Evolutionary conservation across 495 filamentous ascomycete species (phyloP).

Genomic region (Lentithecium fluviatile): DNA sequence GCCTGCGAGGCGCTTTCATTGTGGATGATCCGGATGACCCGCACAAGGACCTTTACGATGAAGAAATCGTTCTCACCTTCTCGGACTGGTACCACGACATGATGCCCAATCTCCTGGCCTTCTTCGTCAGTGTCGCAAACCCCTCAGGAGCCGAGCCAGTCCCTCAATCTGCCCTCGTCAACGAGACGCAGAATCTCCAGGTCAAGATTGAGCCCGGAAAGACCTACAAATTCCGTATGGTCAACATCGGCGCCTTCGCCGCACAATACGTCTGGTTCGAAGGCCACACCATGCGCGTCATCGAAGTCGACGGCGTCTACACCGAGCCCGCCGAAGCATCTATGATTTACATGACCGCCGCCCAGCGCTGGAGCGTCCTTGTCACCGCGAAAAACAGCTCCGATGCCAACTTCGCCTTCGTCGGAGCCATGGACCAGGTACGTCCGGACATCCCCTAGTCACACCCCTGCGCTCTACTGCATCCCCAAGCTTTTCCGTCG

Average conservation of each 20-base stretch:
- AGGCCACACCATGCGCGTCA: conserved; percentile 59
- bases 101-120: conserved; percentile 45
- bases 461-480: background rate
- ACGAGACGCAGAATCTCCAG: conserved; percentile 57
- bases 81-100: conserved; percentile 41
- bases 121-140: conserved; percentile 52
- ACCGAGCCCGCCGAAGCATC: conserved; percentile 57
- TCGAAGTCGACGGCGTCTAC: conserved; percentile 74
- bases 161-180: conserved; percentile 55
- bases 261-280: conserved; percentile 49
- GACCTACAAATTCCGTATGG: conserved; percentile 75
- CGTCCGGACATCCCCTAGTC: conserved; percentile 35
- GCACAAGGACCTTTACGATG: conserved; percentile 31
- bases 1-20: conserved; percentile 29
- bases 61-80: conserved; percentile 35
- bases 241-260: conserved; percentile 60
- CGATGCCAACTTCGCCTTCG: conserved; percentile 71
- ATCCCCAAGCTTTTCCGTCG: conserved; percentile 2
- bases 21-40: conserved; percentile 32
- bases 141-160: conserved; percentile 57
- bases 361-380: conserved; percentile 70
- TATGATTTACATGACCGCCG: conserved; percentile 62
- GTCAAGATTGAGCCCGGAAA: conserved; percentile 66
- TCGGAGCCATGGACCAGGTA: conserved; percentile 55
- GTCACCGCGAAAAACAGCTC: conserved; percentile 55